Evolutionary conservation across 345 rosid genomes (phyloP).

Genomic region (Populus tremula): DNA sequence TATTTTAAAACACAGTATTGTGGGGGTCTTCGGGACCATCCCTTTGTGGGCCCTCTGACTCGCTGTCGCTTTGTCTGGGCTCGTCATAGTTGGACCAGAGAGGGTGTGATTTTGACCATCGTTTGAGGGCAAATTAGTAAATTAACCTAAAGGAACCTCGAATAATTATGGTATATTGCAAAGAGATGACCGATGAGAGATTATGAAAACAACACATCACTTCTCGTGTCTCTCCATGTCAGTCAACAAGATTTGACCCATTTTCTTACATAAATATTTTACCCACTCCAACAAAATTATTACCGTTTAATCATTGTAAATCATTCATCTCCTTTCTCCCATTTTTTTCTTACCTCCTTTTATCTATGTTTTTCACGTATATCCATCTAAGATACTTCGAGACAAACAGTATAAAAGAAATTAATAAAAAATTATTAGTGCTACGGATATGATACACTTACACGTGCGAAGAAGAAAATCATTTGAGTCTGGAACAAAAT

Average conservation of each 20-base stretch:
- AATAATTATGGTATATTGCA: too few species aligned
- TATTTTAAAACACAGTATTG: too few species aligned
- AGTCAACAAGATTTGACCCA: slow-evolving; percentile 48
- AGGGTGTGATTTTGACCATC: neutral
- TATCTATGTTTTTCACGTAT: neutral
- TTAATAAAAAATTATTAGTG: too few species aligned
- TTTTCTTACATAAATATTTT: slow-evolving; percentile 3
- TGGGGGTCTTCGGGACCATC: neutral
- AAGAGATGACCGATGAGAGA: neutral
- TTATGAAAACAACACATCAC: neutral
- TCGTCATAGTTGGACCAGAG: too few species aligned
- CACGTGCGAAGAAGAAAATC: too few species aligned
- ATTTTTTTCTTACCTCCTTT: neutral
- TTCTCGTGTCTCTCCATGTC: slow-evolving; percentile 35
- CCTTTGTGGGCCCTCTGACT: neutral
- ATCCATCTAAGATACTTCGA: too few species aligned
- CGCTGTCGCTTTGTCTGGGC: neutral
- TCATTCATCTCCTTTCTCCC: slow-evolving; percentile 16
- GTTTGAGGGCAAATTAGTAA: slow-evolving; percentile 5
- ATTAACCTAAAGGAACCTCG: neutral
- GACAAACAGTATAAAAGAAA: too few species aligned
- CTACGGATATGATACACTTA: too few species aligned
- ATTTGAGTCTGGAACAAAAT: too few species aligned
- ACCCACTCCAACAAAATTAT: slow-evolving; percentile 43
- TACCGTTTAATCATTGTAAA: slow-evolving; percentile 42